Conservation (phyloP, 2,329 filamentous ascomycete genomes). For the Aureobasidium zeae region DNA sequence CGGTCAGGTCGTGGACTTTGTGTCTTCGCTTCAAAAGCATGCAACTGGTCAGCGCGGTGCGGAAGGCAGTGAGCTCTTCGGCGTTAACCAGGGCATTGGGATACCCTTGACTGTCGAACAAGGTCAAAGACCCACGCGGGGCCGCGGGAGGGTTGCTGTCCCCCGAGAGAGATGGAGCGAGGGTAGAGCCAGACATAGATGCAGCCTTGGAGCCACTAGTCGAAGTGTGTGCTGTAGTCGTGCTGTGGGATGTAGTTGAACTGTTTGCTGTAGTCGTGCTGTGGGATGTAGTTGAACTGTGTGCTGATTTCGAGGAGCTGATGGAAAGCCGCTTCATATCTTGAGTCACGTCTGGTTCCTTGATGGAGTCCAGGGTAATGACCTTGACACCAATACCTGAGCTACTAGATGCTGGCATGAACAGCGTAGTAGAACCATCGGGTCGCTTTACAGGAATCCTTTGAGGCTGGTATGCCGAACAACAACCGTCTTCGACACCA, state of each 20-base stretch:
- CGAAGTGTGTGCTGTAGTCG: background rate
- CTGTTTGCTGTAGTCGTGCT: background rate
- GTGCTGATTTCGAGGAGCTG: slow-evolving; percentile 7
- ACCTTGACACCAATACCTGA: slow-evolving; percentile 56
- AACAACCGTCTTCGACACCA: slow-evolving; percentile 47
- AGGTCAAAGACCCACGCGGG: slow-evolving; percentile 46
- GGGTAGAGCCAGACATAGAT: slow-evolving; percentile 17
- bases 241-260: no score
- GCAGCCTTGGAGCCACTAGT: background rate
- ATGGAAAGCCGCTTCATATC: slow-evolving; percentile 22
- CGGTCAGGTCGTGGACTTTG: slow-evolving; percentile 63
- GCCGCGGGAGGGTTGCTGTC: slow-evolving; percentile 18
- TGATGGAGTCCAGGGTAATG: slow-evolving; percentile 42
- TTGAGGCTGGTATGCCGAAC: slow-evolving; percentile 52
- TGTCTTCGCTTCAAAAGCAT: slow-evolving; percentile 55
- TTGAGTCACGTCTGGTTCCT: slow-evolving; percentile 17
- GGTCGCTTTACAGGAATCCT: slow-evolving; percentile 51
- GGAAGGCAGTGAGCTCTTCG: slow-evolving; percentile 59
- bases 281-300: background rate
- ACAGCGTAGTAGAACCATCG: slow-evolving; percentile 54
- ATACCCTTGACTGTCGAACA: slow-evolving; percentile 45
- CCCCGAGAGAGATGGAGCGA: slow-evolving; percentile 21
- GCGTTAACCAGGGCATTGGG: slow-evolving; percentile 57
- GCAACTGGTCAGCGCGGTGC: slow-evolving; percentile 55
- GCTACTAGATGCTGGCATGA: slow-evolving; percentile 57